phyloP scores from a whole-genome alignment of 2,329 filamentous ascomycete species.

The Colletotrichum theobromicola region DNA sequence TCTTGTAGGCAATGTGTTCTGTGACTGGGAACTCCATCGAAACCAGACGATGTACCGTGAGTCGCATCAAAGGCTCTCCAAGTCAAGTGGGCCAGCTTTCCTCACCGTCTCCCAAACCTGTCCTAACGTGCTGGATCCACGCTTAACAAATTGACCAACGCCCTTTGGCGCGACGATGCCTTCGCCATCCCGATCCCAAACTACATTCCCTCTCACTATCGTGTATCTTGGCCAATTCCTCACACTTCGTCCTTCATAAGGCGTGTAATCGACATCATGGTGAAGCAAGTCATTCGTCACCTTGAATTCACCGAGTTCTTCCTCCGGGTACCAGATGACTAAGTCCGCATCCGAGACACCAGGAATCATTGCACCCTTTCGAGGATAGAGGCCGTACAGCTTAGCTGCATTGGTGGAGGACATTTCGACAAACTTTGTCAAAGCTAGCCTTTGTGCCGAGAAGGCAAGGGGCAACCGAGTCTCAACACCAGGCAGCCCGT shows the following conservation, averaged over 20 bases:
- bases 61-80: neutral
- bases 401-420: conserved; percentile 60
- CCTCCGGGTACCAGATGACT: neutral
- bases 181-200: neutral
- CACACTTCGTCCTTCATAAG: neutral
- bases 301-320: neutral
- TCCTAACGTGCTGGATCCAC: conserved; percentile 30
- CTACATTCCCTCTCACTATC: neutral
- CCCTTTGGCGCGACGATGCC: conserved; percentile 37
- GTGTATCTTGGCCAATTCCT: neutral
- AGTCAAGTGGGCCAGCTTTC: neutral
- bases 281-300: neutral
- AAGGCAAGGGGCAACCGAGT: conserved; percentile 52
- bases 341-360: conserved; percentile 56
- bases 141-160: conserved; percentile 53
- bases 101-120: conserved; percentile 19
- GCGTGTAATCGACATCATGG: neutral
- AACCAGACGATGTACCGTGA: neutral
- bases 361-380: conserved; percentile 54
- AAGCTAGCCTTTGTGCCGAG: neutral
- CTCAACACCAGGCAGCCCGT: conserved; percentile 62
- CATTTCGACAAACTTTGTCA: conserved; percentile 53
- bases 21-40: neutral
- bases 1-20: neutral
- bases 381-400: conserved; percentile 59